Evolutionary conservation across 2,329 filamentous ascomycete genomes (phyloP).

Genomic region (Neocatenulostroma microsporum): DNA sequence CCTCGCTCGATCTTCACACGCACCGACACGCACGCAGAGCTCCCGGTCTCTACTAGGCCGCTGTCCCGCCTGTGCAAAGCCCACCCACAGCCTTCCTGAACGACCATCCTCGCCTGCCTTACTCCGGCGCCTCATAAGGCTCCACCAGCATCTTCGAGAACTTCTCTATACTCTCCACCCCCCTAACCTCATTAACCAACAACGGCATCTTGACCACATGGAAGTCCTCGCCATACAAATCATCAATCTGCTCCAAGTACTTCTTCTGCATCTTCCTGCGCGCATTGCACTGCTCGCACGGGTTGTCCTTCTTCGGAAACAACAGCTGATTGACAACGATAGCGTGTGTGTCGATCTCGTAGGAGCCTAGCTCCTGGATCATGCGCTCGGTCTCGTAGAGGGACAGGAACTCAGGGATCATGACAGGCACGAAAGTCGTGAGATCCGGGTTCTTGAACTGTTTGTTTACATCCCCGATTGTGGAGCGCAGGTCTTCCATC

Average conservation of each 20-base stretch:
- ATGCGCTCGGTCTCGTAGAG: conserved; percentile 99
- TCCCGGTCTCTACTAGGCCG: too few species aligned
- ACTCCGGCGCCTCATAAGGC: conserved; percentile 60
- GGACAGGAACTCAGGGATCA: conserved; percentile 93
- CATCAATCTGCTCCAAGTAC: conserved; percentile 96
- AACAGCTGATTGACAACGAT: conserved; percentile 98
- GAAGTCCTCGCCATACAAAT: conserved; percentile 93
- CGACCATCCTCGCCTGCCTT: too few species aligned
- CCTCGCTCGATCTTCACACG: too few species aligned
- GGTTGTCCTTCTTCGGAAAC: conserved; percentile 76
- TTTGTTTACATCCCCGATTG: conserved; percentile 89
- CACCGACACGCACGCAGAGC: too few species aligned
- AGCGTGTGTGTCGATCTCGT: conserved; percentile 90
- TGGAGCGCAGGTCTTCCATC: conserved; percentile 86
- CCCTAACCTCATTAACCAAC: conserved; percentile 88
- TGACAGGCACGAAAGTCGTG: conserved; percentile 96
- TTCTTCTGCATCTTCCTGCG: conserved; percentile 98
- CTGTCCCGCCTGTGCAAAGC: conserved; percentile 4
- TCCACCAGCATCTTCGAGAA: conserved; percentile 79
- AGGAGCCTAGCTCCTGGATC: conserved; percentile 94
- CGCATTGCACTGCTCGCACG: conserved; percentile 92
- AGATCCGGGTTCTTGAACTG: conserved; percentile 97
- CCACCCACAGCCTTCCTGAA: conserved; percentile 5
- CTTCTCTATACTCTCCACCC: conserved; percentile 86
- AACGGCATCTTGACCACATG: conserved; percentile 98